phyloP scores from a whole-genome alignment of 148 eudicot genomes.

The Rhododendron henanense region DNA sequence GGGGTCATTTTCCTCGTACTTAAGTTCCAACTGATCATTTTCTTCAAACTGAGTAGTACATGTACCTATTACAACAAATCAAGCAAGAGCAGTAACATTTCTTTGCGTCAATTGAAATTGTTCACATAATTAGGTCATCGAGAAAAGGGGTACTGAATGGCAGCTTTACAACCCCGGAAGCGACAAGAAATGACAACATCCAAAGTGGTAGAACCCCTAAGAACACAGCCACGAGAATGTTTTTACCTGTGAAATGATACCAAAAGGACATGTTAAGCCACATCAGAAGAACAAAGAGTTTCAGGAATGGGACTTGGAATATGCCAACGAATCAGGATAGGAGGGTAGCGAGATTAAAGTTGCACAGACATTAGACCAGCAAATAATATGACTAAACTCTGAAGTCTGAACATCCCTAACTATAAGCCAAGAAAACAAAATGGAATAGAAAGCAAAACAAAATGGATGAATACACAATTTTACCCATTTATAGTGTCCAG shows the following conservation, averaged over 20 bases:
- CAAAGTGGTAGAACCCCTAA: constrained; percentile 58
- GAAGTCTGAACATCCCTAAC: neutral
- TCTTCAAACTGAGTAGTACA: neutral
- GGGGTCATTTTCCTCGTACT: neutral
- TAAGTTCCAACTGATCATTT: neutral
- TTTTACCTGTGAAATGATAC: constrained; percentile 39
- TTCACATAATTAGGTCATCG: constrained; percentile 56
- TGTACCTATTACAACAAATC: neutral
- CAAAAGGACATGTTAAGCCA: neutral
- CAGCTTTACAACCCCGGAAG: constrained; percentile 50
- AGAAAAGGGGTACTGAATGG: constrained; percentile 51
- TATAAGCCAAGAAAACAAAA: neutral
- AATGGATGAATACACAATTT: neutral
- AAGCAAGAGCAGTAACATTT: neutral
- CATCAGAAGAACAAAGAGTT: neutral
- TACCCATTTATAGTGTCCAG: neutral
- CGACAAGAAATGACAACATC: constrained; percentile 53
- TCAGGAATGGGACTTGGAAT: neutral
- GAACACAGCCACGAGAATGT: constrained; percentile 42
- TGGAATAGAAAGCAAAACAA: neutral
- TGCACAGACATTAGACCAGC: neutral
- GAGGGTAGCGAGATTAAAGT: neutral
- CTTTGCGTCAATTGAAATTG: neutral
- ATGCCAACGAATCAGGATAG: neutral
- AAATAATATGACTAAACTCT: neutral